Evolutionary conservation across 371 early-diverging fungal species (phyloP).

Genomic region (Apophysomyces elegans): DNA sequence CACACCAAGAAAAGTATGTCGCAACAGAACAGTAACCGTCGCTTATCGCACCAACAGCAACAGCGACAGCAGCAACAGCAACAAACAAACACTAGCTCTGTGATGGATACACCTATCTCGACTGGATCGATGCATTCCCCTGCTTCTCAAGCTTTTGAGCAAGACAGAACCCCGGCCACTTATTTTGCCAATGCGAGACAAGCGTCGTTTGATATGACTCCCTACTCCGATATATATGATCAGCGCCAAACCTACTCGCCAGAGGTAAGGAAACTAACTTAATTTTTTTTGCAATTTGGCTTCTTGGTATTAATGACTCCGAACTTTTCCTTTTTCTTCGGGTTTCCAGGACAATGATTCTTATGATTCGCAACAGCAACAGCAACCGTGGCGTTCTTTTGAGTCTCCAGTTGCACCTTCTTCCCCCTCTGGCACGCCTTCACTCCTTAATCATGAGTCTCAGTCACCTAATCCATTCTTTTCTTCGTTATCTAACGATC

Average conservation of each 20-base stretch:
- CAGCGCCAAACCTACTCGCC: slow-evolving; percentile 19
- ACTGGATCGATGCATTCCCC: slow-evolving; percentile 14
- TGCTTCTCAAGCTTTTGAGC: slow-evolving; percentile 19
- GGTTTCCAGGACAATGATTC: slow-evolving; percentile 9
- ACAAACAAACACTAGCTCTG: not conserved
- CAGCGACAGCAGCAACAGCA: not conserved
- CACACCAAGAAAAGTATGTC: slow-evolving; percentile 19
- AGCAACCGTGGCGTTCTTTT: slow-evolving; percentile 7
- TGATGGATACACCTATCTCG: slow-evolving; percentile 23
- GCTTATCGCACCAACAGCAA: too few relatives aligned
- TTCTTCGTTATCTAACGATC: slow-evolving; percentile 13
- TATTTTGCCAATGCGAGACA: slow-evolving; percentile 29
- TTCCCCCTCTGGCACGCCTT: slow-evolving; percentile 19
- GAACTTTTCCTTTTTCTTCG: not conserved
- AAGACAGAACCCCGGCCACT: slow-evolving; percentile 15
- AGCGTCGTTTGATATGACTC: slow-evolving; percentile 25
- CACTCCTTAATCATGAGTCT: slow-evolving; percentile 28
- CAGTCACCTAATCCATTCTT: slow-evolving; percentile 9
- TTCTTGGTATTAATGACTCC: not conserved
- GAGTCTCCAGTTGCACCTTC: slow-evolving; percentile 4
- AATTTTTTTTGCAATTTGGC: not conserved
- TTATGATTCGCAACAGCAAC: slow-evolving; percentile 18
- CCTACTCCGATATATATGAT: slow-evolving; percentile 29
- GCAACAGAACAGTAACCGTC: slow-evolving; percentile 26
- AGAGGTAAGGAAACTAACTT: slow-evolving; percentile 15